Base-by-base conservation (phyloP, 2,329 filamentous ascomycete genomes). In the Pseudocercospora cruenta region DNA sequence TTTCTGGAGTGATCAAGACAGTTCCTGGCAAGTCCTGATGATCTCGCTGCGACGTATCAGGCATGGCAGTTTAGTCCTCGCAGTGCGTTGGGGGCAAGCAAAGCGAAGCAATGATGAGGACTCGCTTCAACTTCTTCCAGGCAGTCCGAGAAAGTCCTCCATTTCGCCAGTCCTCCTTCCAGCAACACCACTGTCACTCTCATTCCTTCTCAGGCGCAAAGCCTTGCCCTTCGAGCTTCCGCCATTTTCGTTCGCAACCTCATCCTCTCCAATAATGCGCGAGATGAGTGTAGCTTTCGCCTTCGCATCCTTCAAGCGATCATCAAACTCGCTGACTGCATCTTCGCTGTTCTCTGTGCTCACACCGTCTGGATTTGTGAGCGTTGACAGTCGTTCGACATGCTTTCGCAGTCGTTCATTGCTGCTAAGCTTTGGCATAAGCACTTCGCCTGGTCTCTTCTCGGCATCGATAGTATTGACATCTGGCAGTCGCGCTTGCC, bases 311-410 rank as follows among this genome's bases (percentile, higher is more conserved):
- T 94, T 95, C 45, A 96, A 76, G 12, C 94, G 85, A 77, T 97
- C 92, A 74, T 99, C 95, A 74, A 96, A 94, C 74, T 97, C 94
- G 59, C 91, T 90, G 22, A 99, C 93, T 0, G 90, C 90, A 55
- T 96, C 92, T 76, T 98, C 94, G 4, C 87, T 90, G 76, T 99
- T 99, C 66, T 90, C 85, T 21, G 89, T 94, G 16, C 89, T 89
- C 51, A 97, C 80, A 0, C 89, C 94, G 4, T 88, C 88, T 0
- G 90, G 89, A 77, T 97, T 93, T 2, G 93, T 89, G 14, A 97
- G 83, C 24, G 90, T 89, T 68, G 93, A 89, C 9, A 98, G 83
- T 7, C 88, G 86, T 33, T 86, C 84, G 63, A 97, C 80, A 74
- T 98, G 94, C 79, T 91, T 94, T 64, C 86, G 84, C 6, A 97